These are phyloP conservation scores for Zasmidium citrigriseum DNA, from an alignment of 2,329 filamentous ascomycete species.

Conservation along the genomic window DNA sequence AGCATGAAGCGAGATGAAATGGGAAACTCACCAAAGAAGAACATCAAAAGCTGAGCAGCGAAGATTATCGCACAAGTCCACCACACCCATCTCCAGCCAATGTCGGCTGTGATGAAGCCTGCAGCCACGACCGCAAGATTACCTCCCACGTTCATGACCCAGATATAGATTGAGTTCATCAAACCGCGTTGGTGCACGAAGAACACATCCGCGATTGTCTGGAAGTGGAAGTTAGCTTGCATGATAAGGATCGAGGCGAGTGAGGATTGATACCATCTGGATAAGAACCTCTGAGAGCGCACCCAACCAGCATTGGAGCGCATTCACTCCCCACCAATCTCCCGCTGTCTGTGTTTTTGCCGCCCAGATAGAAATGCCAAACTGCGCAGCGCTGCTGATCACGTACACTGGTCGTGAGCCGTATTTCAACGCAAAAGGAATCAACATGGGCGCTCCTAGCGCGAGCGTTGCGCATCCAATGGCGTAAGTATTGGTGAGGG, in stretches of 20 bases:
- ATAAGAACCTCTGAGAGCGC: constrained; percentile 55
- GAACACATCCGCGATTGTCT: constrained; percentile 43
- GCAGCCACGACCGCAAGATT: constrained; percentile 44
- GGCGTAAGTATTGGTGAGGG: constrained; percentile 50
- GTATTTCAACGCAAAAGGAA: constrained; percentile 54
- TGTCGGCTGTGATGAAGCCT: constrained; percentile 42
- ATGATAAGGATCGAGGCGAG: too few species aligned
- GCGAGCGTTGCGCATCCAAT: constrained; percentile 48
- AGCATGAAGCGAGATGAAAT: too few species aligned
- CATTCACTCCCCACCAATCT: constrained; percentile 48
- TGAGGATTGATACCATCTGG: constrained; percentile 43
- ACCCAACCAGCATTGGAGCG: constrained; percentile 47
- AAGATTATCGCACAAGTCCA: constrained; percentile 50
- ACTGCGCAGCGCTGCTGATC: constrained; percentile 49
- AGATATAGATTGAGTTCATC: constrained; percentile 52
- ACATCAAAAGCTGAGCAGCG: constrained; percentile 38
- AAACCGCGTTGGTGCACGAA: constrained; percentile 48
- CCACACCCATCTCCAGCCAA: constrained; percentile 52
- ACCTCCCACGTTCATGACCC: constrained; percentile 36
- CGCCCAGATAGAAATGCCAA: constrained; percentile 51
- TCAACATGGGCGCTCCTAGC: constrained; percentile 51
- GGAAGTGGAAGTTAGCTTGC: too few species aligned
- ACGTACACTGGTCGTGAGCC: constrained; percentile 55
- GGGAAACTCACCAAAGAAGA: constrained; percentile 37
- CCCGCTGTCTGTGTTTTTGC: constrained; percentile 44